Percentiles rank a stretch among this genome's conserved stretches.
These are phyloP conservation scores for Pseudogymnoascus sp. DNA, from an alignment of 2,329 filamentous ascomycete species.

Conservation along the genomic window DNA sequence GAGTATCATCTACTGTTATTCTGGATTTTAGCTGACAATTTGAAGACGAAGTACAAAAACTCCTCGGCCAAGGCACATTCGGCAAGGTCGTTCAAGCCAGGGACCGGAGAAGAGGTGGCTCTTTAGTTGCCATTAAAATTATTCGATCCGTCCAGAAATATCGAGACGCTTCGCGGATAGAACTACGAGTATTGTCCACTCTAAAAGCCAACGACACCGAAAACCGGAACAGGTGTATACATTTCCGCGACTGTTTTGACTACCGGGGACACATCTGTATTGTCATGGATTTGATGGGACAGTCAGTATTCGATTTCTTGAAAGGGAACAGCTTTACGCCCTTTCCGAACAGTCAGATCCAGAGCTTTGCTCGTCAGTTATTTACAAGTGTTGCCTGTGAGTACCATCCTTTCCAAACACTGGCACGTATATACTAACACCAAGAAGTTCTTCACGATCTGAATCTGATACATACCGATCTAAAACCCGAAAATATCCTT, in stretches of 20 bases:
- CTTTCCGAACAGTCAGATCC: constrained; percentile 97
- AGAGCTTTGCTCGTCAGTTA: constrained; percentile 89
- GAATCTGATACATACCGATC: constrained; percentile 87
- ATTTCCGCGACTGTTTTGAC: constrained; percentile 93
- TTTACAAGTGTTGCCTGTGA: constrained; percentile 97
- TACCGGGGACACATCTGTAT: constrained; percentile 95
- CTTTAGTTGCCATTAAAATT: constrained; percentile 89
- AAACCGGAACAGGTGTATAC: constrained; percentile 94
- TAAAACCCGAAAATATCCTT: constrained; percentile 66
- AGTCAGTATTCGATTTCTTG: constrained; percentile 96
- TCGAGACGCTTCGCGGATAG: constrained; percentile 89
- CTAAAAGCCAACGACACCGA: constrained; percentile 83
- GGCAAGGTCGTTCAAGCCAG: constrained; percentile 94
- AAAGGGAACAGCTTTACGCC: constrained; percentile 94
- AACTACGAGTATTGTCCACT: constrained; percentile 85
- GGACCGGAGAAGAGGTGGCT: constrained; percentile 67
- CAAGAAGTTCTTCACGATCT: constrained; percentile 81
- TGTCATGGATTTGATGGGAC: constrained; percentile 70
- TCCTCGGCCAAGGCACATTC: constrained; percentile 94
- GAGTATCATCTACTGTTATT: constrained; percentile 35
- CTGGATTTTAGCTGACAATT: constrained; percentile 21
- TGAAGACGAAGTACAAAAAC: constrained; percentile 76
- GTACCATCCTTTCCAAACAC: constrained; percentile 33
- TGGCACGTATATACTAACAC: constrained; percentile 23
- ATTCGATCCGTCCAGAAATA: constrained; percentile 98